A percentile compares a stretch with the other conserved stretches of the same genome.
Conservation (phyloP, 2,329 filamentous ascomycete species). For the Paraphaeosphaeria sporulosa region DNA sequence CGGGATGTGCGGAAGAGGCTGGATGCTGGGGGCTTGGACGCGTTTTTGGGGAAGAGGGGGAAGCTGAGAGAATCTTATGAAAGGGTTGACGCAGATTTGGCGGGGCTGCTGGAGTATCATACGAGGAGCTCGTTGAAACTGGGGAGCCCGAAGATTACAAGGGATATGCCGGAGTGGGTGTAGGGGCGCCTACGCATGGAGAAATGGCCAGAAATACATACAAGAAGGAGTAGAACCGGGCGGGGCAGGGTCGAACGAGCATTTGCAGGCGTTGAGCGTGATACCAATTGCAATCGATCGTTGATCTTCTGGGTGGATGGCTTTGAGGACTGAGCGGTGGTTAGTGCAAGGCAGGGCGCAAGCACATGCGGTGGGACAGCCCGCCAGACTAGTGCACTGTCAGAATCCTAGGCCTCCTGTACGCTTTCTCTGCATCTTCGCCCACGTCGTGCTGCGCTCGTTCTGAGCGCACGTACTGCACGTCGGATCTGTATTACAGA, state of each 20-base stretch:
- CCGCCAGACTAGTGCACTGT: no score
- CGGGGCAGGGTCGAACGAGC: not conserved
- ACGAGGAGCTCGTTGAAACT: slow-evolving; percentile 30
- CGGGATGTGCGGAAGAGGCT: slow-evolving; percentile 29
- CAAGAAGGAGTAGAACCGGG: not conserved
- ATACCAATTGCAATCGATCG: slow-evolving; percentile 9
- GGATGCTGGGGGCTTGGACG: slow-evolving; percentile 24
- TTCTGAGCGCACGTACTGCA: no score
- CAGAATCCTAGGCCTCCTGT: no score
- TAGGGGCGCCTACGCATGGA: not conserved
- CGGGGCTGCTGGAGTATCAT: slow-evolving; percentile 33
- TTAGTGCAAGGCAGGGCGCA: no score
- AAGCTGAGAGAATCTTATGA: slow-evolving; percentile 27
- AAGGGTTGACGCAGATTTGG: slow-evolving; percentile 18
- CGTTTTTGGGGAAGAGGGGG: slow-evolving; percentile 28
- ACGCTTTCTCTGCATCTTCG: no score
- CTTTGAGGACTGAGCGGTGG: not conserved
- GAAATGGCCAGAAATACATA: no score
- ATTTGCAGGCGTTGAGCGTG: slow-evolving; percentile 11
- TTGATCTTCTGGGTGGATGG: slow-evolving; percentile 2
- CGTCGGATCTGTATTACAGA: no score
- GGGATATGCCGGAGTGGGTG: slow-evolving; percentile 30
- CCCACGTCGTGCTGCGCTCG: no score
- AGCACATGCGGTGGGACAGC: no score
- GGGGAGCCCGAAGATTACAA: slow-evolving; percentile 25